Percentiles rank a stretch among this genome's conserved stretches.
phyloP scores from a whole-genome alignment of 2,329 filamentous ascomycete genomes.

The Chaetomium olivaceum region DNA sequence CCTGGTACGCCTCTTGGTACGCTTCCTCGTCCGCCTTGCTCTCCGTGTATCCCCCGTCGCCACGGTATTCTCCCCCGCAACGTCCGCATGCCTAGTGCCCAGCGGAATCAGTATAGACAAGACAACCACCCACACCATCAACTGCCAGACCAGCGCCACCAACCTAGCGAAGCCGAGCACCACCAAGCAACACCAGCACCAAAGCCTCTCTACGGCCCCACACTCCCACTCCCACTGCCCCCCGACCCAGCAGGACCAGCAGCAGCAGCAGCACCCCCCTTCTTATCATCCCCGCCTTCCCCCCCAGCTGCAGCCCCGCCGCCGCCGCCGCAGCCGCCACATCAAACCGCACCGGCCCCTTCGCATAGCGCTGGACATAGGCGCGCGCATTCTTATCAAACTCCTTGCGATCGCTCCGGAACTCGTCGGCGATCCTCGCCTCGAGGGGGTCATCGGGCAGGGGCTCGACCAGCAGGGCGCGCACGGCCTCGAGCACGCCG shows the following conservation, averaged over 20 bases:
- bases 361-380: constrained; percentile 76
- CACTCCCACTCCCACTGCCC: background rate
- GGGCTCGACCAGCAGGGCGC: constrained; percentile 73
- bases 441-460: constrained; percentile 90
- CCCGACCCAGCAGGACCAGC: background rate
- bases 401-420: constrained; percentile 62
- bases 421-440: constrained; percentile 82
- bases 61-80: background rate
- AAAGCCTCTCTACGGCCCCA: background rate
- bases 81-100: background rate
- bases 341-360: constrained; percentile 43
- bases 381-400: constrained; percentile 74
- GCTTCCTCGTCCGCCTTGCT: background rate
- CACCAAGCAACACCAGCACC: background rate
- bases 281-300: background rate
- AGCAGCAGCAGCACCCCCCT: background rate
- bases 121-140: background rate
- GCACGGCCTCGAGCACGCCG: constrained; percentile 74
- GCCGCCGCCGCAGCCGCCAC: background rate
- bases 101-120: background rate
- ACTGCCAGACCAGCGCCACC: background rate
- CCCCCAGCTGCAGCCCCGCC: no score
- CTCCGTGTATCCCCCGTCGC: background rate
- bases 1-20: background rate
- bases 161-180: background rate